Conservation (phyloP, 768 basidiomycete genomes). For the Phaeotremella fagi region DNA sequence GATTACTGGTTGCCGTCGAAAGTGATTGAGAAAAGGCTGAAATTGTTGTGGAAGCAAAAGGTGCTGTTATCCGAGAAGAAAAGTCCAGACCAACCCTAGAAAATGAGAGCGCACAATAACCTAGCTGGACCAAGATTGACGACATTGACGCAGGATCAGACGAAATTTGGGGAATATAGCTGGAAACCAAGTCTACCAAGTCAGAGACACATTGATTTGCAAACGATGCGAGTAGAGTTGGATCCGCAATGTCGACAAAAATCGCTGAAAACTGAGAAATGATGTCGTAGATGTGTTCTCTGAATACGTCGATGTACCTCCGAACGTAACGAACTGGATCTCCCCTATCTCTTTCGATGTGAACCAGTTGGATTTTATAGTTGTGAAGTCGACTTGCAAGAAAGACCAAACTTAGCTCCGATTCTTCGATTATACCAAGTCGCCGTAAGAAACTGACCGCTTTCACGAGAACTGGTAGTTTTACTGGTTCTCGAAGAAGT, state of each 20-base stretch:
- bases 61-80: slow-evolving; percentile 60
- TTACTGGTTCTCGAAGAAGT: slow-evolving; percentile 75
- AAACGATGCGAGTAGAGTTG: slow-evolving; percentile 61
- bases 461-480: slow-evolving; percentile 85
- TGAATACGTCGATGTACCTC: slow-evolving; percentile 82
- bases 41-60: slow-evolving; percentile 64
- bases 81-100: slow-evolving; percentile 91
- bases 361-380: slow-evolving; percentile 57
- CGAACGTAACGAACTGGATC: slow-evolving; percentile 74
- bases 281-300: slow-evolving; percentile 88
- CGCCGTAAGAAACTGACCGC: slow-evolving; percentile 79
- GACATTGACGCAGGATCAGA: slow-evolving; percentile 60
- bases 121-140: slow-evolving; percentile 83
- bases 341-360: slow-evolving; percentile 60
- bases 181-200: slow-evolving; percentile 52
- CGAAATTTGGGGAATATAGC: slow-evolving; percentile 55
- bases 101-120: slow-evolving; percentile 88
- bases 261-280: slow-evolving; percentile 84
- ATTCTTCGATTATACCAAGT: slow-evolving; percentile 68
- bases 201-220: slow-evolving; percentile 51
- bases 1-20: slow-evolving; percentile 47
- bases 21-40: slow-evolving; percentile 58
- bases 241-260: slow-evolving; percentile 60
- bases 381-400: slow-evolving; percentile 67
- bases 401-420: slow-evolving; percentile 79